Evolutionary conservation across 768 basidiomycete species (phyloP).

Genomic region (Suillus alpinus): DNA sequence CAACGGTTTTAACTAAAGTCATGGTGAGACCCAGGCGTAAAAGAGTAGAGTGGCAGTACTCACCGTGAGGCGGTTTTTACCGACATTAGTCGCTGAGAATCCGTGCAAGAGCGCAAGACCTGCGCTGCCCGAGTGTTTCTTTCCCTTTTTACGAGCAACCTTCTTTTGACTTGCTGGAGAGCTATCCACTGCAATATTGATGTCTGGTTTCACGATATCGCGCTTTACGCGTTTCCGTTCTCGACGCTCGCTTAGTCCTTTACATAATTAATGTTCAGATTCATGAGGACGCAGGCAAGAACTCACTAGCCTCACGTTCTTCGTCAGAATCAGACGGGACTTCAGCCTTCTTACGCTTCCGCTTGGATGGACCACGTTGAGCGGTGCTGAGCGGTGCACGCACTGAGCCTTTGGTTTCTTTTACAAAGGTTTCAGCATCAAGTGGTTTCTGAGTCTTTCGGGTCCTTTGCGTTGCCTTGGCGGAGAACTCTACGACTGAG

Average conservation of each 20-base stretch:
- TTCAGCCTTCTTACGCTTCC: conserved; percentile 21
- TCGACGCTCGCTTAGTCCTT: conserved; percentile 65
- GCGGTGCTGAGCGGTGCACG: not conserved
- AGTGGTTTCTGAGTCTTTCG: conserved; percentile 10
- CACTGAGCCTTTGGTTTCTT: not conserved
- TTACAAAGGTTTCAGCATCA: not conserved
- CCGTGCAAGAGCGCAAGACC: conserved; percentile 36
- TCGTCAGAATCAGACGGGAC: conserved; percentile 25
- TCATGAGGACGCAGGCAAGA: not conserved
- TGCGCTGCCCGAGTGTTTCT: conserved; percentile 19
- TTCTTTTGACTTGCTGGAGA: conserved; percentile 8
- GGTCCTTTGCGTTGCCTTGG: not conserved
- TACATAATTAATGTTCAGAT: not conserved
- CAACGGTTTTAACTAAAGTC: conserved; percentile 27
- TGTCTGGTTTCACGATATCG: conserved; percentile 43
- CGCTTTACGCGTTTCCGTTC: conserved; percentile 61
- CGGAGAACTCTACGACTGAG: not conserved
- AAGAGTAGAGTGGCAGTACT: not conserved
- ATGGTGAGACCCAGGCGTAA: not conserved
- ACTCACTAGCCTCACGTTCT: conserved; percentile 38
- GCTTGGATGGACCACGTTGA: conserved; percentile 12
- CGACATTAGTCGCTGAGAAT: conserved; percentile 36
- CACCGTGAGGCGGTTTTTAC: conserved; percentile 36
- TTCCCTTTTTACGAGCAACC: conserved; percentile 16
- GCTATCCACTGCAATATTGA: not conserved